Conservation (phyloP, 495 filamentous ascomycete genomes). For the Tetracladium setigerum region DNA sequence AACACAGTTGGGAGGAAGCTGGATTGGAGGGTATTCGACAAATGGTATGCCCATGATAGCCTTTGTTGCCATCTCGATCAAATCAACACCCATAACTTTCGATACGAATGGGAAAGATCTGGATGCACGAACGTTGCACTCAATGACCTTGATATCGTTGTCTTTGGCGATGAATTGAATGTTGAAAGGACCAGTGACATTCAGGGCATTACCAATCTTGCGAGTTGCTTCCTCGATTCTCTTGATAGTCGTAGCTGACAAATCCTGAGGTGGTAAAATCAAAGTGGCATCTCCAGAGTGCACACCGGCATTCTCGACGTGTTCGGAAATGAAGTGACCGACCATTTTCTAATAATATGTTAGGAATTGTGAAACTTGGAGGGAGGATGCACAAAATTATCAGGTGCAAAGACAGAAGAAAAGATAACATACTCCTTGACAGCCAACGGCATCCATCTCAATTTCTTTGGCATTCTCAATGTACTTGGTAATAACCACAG, state of each 20-base stretch:
- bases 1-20: slow-evolving; percentile 73
- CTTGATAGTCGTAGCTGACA: slow-evolving; percentile 79
- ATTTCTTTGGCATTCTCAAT: slow-evolving; percentile 97
- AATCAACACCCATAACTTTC: slow-evolving; percentile 96
- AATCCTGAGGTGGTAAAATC: slow-evolving; percentile 89
- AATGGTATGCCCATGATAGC: slow-evolving; percentile 86
- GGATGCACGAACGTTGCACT: slow-evolving; percentile 95
- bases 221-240: slow-evolving; percentile 91
- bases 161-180: slow-evolving; percentile 99
- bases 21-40: slow-evolving; percentile 68
- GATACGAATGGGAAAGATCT: slow-evolving; percentile 97
- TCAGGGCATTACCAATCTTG: slow-evolving; percentile 91
- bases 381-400: too few species aligned
- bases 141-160: slow-evolving; percentile 99
- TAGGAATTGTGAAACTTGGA: too few species aligned
- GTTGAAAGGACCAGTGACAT: slow-evolving; percentile 95
- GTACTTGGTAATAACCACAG: slow-evolving; percentile 97
- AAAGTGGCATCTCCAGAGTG: slow-evolving; percentile 94
- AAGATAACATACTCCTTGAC: too few species aligned
- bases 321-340: slow-evolving; percentile 90
- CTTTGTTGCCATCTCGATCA: slow-evolving; percentile 98
- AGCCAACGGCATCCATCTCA: slow-evolving; percentile 89
- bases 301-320: slow-evolving; percentile 93
- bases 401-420: neutral
- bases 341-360: slow-evolving; percentile 61